These are phyloP conservation scores for Dacryopinax primogenitus DNA, from an alignment of 768 basidiomycete species.

Conservation along the genomic window DNA sequence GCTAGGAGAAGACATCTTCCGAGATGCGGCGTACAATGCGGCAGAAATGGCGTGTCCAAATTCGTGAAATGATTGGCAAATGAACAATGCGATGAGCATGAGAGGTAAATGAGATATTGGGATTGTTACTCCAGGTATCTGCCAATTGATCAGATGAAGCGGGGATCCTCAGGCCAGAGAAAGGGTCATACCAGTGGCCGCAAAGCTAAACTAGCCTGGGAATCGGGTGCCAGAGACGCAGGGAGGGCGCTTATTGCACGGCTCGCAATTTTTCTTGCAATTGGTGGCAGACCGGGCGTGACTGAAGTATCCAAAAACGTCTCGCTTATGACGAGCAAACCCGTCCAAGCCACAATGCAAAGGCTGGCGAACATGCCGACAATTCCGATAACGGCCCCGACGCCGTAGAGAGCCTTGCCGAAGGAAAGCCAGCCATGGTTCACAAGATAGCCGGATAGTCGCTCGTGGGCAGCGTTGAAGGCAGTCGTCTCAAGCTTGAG, in stretches of 20 bases:
- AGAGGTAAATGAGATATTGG: background rate
- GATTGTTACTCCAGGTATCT: background rate
- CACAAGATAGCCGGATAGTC: background rate
- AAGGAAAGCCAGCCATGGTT: background rate
- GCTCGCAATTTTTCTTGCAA: background rate
- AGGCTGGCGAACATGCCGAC: conserved; percentile 6
- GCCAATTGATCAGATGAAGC: background rate
- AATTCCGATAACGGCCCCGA: background rate
- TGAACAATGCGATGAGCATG: background rate
- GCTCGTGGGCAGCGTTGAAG: background rate
- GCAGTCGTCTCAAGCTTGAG: background rate
- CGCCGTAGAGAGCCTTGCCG: background rate
- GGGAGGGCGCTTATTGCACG: background rate
- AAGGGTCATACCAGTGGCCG: background rate
- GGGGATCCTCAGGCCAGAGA: background rate
- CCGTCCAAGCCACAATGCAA: background rate
- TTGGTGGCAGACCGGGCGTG: background rate
- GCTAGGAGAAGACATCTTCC: background rate
- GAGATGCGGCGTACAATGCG: background rate
- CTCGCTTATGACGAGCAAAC: background rate
- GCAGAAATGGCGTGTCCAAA: conserved; percentile 8
- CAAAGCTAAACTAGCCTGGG: background rate
- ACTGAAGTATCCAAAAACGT: background rate
- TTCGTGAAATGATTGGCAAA: conserved; percentile 6
- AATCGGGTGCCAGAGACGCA: background rate